Base-by-base conservation (phyloP, 306 rosid species). In the Psophocarpus tetragonolobus region DNA sequence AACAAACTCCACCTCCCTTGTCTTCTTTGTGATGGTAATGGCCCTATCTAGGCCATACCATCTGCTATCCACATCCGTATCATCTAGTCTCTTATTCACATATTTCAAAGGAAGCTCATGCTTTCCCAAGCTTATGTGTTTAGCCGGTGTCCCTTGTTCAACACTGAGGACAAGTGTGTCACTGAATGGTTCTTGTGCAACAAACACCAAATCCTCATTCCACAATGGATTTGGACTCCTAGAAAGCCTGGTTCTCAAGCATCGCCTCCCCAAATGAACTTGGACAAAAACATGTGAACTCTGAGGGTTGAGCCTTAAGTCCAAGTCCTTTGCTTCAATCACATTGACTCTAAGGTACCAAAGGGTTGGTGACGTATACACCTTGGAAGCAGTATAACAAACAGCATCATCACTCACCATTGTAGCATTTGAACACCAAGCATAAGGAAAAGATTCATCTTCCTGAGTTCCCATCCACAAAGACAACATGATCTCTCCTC, bases 391-490 rank as follows among this genome's bases (percentile, higher is more conserved):
- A 35, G 74, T 82, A 24, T 23, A 68, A 30, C 13, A 35, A 77
- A 73, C 23, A 0, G 71, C 26, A 73, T 81, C 71, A 5, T 60
- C 81, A 42, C 23, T 41, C 10, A 79, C 62, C 0, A 27, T 47
- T 0, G 81, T 77, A 0, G 78, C 44, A 61, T 84, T 75, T 1
- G 90, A 87, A 73, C 82, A 42, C 84, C 86, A 81, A 26, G 90
- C 75, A 0, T 79, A 29, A 10, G 86, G 66, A 8, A 74, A 84
- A 36, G 21, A 68, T 6, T 84, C 86, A 61, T 87, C 92, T 14
- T 82, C 90, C 8, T 88, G 90, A 50, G 85, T 86, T 35, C 90
- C 92, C 57, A 57, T 82, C 90, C 92, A 88, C 14, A 77, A 67
- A 18, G 81, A 79, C 42, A 88, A 67, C 92, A 84, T 84, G 48